Percentiles rank a stretch among this genome's conserved stretches.
Evolutionary conservation across 108 stramenopile genomes (phyloP).

Genomic region (Conticribra weissflogii): DNA sequence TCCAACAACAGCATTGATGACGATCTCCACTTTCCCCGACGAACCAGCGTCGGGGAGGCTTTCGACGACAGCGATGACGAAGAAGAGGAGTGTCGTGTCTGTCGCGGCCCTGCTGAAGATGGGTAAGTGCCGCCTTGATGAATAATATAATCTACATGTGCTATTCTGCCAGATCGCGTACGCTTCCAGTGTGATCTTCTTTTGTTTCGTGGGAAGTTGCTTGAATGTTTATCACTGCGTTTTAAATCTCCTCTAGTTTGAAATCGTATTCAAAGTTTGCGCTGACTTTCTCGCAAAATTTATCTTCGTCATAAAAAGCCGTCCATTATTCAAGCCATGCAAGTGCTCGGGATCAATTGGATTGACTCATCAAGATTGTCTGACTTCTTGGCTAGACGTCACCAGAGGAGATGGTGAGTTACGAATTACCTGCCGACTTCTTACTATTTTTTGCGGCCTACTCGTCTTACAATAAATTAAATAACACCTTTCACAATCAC

Average conservation of each 20-base stretch:
- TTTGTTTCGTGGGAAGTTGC: no score
- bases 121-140: no score
- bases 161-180: no score
- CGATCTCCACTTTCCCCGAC: no score
- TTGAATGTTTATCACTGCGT: no score
- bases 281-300: neutral
- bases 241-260: no score
- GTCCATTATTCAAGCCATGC: constrained; percentile 82
- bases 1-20: neutral
- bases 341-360: constrained; percentile 93
- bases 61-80: constrained; percentile 39
- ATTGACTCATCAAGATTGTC: constrained; percentile 90
- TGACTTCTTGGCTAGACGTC: constrained; percentile 86
- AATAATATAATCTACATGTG: no score
- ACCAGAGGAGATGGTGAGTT: constrained; percentile 67
- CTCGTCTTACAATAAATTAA: neutral
- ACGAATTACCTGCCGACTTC: constrained; percentile 4
- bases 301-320: constrained; percentile 40
- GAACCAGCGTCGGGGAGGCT: neutral
- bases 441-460: neutral
- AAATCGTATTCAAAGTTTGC: no score
- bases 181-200: no score
- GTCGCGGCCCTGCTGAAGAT: constrained; percentile 88
- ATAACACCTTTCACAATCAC: neutral
- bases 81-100: constrained; percentile 90